These are phyloP conservation scores for Ramularia collo-cygni DNA, from an alignment of 2,329 filamentous ascomycete species.

Conservation along the genomic window DNA sequence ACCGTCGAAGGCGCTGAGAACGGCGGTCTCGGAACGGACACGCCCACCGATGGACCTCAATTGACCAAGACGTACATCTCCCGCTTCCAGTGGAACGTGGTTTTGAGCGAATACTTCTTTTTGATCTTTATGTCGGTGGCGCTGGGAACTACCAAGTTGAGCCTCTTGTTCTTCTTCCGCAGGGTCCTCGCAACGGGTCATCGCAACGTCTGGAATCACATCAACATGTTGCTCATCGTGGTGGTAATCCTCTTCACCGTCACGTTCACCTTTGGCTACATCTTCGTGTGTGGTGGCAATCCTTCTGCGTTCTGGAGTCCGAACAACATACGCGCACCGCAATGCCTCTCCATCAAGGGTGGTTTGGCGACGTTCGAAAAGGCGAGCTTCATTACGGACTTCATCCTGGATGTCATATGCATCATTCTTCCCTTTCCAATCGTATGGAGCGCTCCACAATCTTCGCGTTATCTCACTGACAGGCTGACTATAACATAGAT, in stretches of 20 bases:
- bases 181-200: neutral
- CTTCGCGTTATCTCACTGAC: neutral
- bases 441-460: too few relatives aligned
- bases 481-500: neutral
- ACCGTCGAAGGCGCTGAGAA: neutral
- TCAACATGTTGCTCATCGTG: neutral
- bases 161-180: conserved; percentile 1
- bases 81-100: neutral
- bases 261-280: neutral
- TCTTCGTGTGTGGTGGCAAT: neutral
- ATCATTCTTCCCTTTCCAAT: neutral
- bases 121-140: neutral
- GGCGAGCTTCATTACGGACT: neutral
- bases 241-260: neutral
- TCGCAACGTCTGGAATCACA: neutral
- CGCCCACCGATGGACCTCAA: neutral
- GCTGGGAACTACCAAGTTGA: neutral
- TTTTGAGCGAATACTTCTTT: conserved; percentile 1
- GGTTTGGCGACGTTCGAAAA: neutral
- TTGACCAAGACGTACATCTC: conserved; percentile 1
- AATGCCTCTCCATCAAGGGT: neutral
- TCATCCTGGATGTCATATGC: neutral
- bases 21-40: neutral
- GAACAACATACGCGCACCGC: neutral
- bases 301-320: neutral